Base-by-base conservation (phyloP, 306 rosid genomes). In the Inga leiocalycina region DNA sequence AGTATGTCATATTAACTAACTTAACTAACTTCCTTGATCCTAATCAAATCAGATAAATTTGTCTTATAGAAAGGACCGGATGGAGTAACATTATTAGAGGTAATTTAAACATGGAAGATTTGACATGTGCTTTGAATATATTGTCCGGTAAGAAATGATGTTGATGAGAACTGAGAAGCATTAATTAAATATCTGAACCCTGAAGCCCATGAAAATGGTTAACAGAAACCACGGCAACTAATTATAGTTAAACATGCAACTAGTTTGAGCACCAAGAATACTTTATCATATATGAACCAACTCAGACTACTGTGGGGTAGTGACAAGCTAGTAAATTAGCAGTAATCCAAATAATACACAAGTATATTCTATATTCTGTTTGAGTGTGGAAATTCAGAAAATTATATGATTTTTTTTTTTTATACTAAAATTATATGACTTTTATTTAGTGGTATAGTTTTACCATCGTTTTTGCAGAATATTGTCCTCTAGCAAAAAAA, bases 391-490 rank as follows among this genome's bases (percentile, higher is more conserved):
- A 67, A 9, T 51, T 39, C 34, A 67, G 59, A 66, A 16, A 12
- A 30, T 48, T 79, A 11, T 79, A 34, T 27, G 10, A 35, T 1
- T 27, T 27, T 27, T 27, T 27, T 27, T 27, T 27, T 27, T 27
- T 27, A 27, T 27, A 27, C 30, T 27, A 66, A 16, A 12, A 30
- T 48, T 79, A 11, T 79, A 34, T 30, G 10, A 35, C 73, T 37
- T 44, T 44, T 14, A 67, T 49, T 20, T 43, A 35, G 16, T 66
- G 68, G 43, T 10, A 11, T 10, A 35, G 17, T 61, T 3, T 76
- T 78, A 93, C 98, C 94, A 91, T 96, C 80, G 93, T 85, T 89
- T 79, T 92, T 20, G 98, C 99, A 67, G 98, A 86, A 82, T 96
- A 96, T 76, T 87, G 59, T 82, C 99, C 98, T 87, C 97, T 94